Conservation (phyloP, 495 filamentous ascomycete species). For the Neurospora intermedia region DNA sequence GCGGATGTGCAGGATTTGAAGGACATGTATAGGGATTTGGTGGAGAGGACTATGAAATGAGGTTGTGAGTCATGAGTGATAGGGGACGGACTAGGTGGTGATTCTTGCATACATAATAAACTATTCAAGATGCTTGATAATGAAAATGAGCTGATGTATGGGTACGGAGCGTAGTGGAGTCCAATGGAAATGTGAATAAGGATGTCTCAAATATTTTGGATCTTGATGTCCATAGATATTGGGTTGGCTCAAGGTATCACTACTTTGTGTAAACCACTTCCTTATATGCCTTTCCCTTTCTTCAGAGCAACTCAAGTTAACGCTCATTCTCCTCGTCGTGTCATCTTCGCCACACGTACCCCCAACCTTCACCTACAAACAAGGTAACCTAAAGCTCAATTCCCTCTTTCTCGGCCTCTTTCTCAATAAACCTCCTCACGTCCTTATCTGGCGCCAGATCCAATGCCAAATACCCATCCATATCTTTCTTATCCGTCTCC, state of each 20-base stretch:
- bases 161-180: background rate
- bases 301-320: background rate
- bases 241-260: background rate
- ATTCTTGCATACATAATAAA: background rate
- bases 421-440: slow-evolving; percentile 58
- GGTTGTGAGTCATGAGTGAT: background rate
- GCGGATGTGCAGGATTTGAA: slow-evolving; percentile 89
- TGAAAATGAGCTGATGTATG: background rate
- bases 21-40: slow-evolving; percentile 85
- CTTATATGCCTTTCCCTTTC: background rate
- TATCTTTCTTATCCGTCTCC: slow-evolving; percentile 67
- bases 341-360: background rate
- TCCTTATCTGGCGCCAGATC: slow-evolving; percentile 71
- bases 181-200: background rate
- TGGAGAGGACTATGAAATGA: slow-evolving; percentile 62
- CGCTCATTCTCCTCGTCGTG: background rate
- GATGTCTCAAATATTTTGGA: background rate
- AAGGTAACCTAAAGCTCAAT: slow-evolving; percentile 45
- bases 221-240: background rate
- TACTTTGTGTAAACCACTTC: background rate
- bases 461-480: slow-evolving; percentile 61
- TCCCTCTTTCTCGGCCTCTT: slow-evolving; percentile 74
- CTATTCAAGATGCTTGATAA: background rate
- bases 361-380: background rate
- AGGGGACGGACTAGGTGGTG: background rate